Evolutionary conservation across 441 rosid genomes (phyloP).

Genomic region (Gossypium schwendimanii): DNA sequence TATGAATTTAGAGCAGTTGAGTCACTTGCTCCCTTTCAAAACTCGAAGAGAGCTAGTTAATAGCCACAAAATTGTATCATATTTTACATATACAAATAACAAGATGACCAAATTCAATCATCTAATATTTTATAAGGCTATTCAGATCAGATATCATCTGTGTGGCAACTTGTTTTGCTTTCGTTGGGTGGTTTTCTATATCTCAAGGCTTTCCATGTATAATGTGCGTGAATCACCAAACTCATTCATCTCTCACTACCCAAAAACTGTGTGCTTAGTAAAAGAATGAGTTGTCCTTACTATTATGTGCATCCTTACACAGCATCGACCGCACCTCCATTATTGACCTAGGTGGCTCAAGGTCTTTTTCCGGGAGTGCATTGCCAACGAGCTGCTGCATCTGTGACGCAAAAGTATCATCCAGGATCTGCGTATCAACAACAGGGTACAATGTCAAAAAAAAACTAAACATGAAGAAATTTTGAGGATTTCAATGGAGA

Average conservation of each 20-base stretch:
- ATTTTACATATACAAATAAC: neutral
- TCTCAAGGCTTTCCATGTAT: neutral
- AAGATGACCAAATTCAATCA: conserved; percentile 9
- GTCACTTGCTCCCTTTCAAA: conserved; percentile 11
- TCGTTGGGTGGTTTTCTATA: neutral
- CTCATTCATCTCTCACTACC: neutral
- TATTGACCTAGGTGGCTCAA: conserved; percentile 66
- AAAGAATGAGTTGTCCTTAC: conserved; percentile 47
- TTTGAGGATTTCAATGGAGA: neutral
- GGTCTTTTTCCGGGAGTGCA: conserved; percentile 51
- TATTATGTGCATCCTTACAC: conserved; percentile 52
- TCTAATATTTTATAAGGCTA: neutral
- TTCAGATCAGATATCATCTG: conserved; percentile 10
- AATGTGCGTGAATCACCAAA: neutral
- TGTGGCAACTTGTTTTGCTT: neutral
- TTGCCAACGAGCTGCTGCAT: conserved; percentile 63
- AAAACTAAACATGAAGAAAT: neutral
- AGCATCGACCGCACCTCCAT: conserved; percentile 65
- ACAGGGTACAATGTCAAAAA: neutral
- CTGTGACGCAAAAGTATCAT: conserved; percentile 64
- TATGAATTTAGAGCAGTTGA: conserved; percentile 5
- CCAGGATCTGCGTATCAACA: conserved; percentile 42
- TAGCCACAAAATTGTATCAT: neutral
- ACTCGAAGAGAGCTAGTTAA: neutral
- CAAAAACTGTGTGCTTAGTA: conserved; percentile 19